Conservation (phyloP, 805 yeast species). For the Hanseniaspora opuntiae region DNA sequence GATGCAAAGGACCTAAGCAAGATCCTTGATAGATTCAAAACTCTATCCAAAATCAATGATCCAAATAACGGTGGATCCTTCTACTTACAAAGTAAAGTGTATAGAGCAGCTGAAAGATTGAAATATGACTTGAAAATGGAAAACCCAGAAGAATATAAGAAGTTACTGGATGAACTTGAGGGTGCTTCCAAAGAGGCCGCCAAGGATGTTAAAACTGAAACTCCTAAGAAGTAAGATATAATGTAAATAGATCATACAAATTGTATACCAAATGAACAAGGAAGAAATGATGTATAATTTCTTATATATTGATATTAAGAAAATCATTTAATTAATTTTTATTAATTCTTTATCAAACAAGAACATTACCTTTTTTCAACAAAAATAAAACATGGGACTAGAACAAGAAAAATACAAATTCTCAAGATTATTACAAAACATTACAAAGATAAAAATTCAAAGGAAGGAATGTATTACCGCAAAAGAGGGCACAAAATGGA, state of each 20-base stretch:
- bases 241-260: neutral
- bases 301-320: neutral
- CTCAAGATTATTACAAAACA: neutral
- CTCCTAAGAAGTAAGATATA: neutral
- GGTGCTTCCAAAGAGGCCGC: slow-evolving; percentile 14
- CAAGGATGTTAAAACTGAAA: neutral
- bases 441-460: neutral
- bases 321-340: neutral
- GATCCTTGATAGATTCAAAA: slow-evolving; percentile 58
- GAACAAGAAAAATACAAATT: neutral
- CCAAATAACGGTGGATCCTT: slow-evolving; percentile 94
- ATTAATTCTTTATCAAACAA: no score
- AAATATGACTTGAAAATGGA: slow-evolving; percentile 29
- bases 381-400: neutral
- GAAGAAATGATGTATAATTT: neutral
- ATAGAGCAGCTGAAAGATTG: slow-evolving; percentile 84
- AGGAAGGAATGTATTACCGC: slow-evolving; percentile 13
- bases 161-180: slow-evolving; percentile 29
- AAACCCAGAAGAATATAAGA: slow-evolving; percentile 23
- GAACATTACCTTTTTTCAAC: no score
- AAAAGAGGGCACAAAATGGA: slow-evolving; percentile 13
- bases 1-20: slow-evolving; percentile 42
- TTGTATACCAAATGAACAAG: neutral
- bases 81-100: slow-evolving; percentile 83
- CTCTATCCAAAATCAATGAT: slow-evolving; percentile 74